Base-by-base conservation (phyloP, 1,284 basidiomycete genomes). In the Trametes hirsuta region DNA sequence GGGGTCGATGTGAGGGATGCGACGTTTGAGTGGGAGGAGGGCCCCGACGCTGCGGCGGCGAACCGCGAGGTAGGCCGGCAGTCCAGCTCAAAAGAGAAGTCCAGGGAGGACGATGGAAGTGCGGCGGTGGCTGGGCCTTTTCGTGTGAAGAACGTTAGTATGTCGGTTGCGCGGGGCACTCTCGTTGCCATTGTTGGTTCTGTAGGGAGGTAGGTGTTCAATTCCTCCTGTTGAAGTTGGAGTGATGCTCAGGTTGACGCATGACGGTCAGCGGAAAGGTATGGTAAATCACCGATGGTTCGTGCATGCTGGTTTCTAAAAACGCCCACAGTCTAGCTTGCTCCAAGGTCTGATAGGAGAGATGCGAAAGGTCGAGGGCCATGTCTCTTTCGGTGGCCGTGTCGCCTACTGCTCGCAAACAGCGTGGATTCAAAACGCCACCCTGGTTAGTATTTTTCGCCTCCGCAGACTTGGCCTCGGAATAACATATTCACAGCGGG, bases 381-480 rank as follows among this genome's bases (percentile, higher is more conserved):
- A 75, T 2, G 82, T 90, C 35, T 75, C 74, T 0, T 85, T 89
- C 66, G 88, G 91, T 46, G 91, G 90, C 1, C 80, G 79, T 8
- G 82, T 95, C 1, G 88, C 85, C 0, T 96, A 95, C 75, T 94
- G 91, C 71, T 85, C 93, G 3, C 93, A 95, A 72, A 86, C 81
- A 24, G 90, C 94, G 1, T 97, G 94, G 94, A 95, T 97, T 55
- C 93, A 95, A 72, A 93, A 92, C 69, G 86, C 88, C 0, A 85
- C 88, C 3, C 66, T 94, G 64, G 87, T 89, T 53, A 65, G 84
- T 41, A 41, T 10, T 11, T 44, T 44, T 14, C n/a, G 15, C 42
- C 39, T 46, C 11, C 39, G 22, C 1, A 5, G 39, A 11, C 4
- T 40, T 14, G 5, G 3, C 37, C 18, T 22, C 12, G 11, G 35